Evolutionary conservation across 495 filamentous ascomycete genomes (phyloP), one percentile per base, ranked within the genome.

Genomic region (Annulohypoxylon bovei): DNA sequence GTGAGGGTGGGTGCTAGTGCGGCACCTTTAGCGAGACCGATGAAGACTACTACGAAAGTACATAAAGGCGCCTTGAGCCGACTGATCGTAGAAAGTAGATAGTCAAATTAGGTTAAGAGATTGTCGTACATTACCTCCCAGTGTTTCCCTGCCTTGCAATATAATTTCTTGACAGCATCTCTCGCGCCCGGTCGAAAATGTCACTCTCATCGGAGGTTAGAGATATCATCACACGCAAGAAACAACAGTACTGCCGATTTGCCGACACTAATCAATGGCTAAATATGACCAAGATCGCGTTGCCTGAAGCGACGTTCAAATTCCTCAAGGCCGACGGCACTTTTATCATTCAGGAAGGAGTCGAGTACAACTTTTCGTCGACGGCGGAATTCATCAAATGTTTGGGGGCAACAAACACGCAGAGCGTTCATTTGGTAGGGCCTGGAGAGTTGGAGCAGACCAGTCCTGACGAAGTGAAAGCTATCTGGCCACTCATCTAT

Each of bases 231-330:
- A 57, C 52, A 23, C 53, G 39, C 3, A 65, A 65, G 32, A 65
- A 65, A 11, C 40, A 32, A 0, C 25, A 35, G 11, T 65, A 65
- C 32, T 65, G 62, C 23, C 62, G 52, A 18, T 14, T 49, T 20
- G 30, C 39, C 52, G 62, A 65, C 23, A 57, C 52, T n/a, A 14
- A 65, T 6, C 62, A 57, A 50, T 65, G 40, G 50, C 39, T 35
- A 20, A 40, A 47, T 30, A 20, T 23, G 12, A 16, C n/a, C 6
- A 56, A 37, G 1, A 22, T 65, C 18, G 33, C 39, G n/a, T 12
- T 65, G 5, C 52, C 62, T 12, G 62, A 57, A 9, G 42, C 62
- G 22, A 57, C 18, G 6, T 57, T 37, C 30, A 37, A 12, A 16
- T 49, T 57, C 16, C 40, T 14, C 54, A 30, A 30, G 14, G 33